Evolutionary conservation across 345 rosid species (phyloP), one percentile per base, ranked within the genome.

Genomic region (Anastatica hierochuntica): DNA sequence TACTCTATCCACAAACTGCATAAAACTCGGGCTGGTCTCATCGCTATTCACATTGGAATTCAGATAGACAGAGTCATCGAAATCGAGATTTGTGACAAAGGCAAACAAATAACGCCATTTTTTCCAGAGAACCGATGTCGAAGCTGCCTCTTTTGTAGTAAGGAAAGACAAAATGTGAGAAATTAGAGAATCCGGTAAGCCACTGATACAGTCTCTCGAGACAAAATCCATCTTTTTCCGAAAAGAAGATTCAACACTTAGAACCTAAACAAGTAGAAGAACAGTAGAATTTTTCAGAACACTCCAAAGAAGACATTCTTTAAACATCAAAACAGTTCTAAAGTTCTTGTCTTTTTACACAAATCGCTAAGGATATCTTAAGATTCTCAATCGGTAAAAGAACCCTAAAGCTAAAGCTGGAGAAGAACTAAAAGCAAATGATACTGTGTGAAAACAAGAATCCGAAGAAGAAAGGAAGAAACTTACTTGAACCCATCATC

Each of bases 121-220:
- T 20, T 37, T 43, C 0, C 40, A 44, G 13, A 62, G 60, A 36
- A 62, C 41, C 3, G 60, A 53, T 7, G 67, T 53, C 7, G 41
- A 53, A 44, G 47, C 60, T 35, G 60, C 60, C 18, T 35, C 10
- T n/a, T 62, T 62, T n/a, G 67, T 62, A 1, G 59, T 15, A 9
- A 62, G 52, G 39, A 10, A 62, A 13, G 67, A 62, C 31, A 62
- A 45, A 4, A 51, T 50, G 29, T 51, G 59, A 0, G 52, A 62
- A 0, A 43, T 24, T 2, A 62, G 38, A 48, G 47, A 14, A 30
- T 62, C 11, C 24, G 67, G 53, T 11, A 62, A 43, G 35, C 16
- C n/a, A 46, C 36, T 62, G 53, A 62, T 37, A 7, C 43, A 2
- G 20, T 60, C 65, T 40, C 35, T 35, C 0, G 53, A 21, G 7